Evolutionary conservation across 805 yeast species (phyloP).

Genomic region (Hemisphaericaspora nanyangensis): DNA sequence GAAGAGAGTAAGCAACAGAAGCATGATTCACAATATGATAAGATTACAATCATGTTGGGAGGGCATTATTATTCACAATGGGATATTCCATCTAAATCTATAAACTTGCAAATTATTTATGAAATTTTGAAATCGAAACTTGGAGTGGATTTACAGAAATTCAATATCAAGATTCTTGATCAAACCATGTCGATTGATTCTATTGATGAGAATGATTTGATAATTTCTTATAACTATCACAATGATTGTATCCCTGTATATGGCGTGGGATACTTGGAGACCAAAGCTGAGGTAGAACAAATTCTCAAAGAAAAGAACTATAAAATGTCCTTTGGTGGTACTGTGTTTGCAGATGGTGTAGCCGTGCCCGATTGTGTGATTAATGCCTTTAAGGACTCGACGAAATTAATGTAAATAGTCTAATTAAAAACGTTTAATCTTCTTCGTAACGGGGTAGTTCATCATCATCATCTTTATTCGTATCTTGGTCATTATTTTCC

Average conservation of each 20-base stretch:
- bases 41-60: constrained; percentile 87
- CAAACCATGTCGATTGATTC: constrained; percentile 9
- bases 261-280: constrained; percentile 60
- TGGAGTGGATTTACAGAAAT: constrained; percentile 16
- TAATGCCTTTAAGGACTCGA: constrained; percentile 58
- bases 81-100: constrained; percentile 26
- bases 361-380: constrained; percentile 88
- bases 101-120: constrained; percentile 24
- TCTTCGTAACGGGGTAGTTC: constrained; percentile 6
- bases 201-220: constrained; percentile 19
- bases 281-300: constrained; percentile 29
- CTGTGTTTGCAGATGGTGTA: constrained; percentile 70
- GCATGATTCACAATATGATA: constrained; percentile 42
- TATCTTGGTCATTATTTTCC: not conserved
- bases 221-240: constrained; percentile 32
- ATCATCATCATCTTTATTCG: constrained; percentile 1
- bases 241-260: constrained; percentile 74
- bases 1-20: not conserved
- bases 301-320: not conserved
- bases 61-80: constrained; percentile 52
- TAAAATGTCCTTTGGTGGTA: constrained; percentile 65
- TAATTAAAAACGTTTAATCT: not conserved
- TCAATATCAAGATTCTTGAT: constrained; percentile 17
- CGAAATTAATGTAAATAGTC: constrained; percentile 9
- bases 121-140: constrained; percentile 22